Evolutionary conservation across 768 basidiomycete genomes (phyloP).

Genomic region (Lactarius indigo): DNA sequence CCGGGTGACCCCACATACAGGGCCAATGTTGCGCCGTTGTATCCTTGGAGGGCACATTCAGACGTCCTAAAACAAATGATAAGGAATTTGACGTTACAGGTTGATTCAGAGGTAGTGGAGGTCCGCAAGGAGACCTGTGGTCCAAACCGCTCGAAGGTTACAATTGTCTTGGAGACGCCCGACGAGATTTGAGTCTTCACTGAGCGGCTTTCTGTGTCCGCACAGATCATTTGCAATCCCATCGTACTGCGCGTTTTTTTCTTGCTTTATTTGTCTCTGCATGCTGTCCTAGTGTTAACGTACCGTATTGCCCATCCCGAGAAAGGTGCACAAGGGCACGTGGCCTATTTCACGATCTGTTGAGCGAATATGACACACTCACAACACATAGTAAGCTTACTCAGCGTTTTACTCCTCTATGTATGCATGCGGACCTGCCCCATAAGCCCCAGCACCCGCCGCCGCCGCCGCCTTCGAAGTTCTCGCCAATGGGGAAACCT

Average conservation of each 20-base stretch:
- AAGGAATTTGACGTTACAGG: not conserved
- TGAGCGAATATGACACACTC: not conserved
- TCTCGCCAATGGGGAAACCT: constrained; percentile 68
- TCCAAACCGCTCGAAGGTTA: not conserved
- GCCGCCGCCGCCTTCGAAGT: constrained; percentile 62
- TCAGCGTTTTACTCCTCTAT: constrained; percentile 54
- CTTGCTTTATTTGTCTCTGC: not conserved
- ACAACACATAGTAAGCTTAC: not conserved
- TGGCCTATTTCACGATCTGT: not conserved
- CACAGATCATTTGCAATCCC: not conserved
- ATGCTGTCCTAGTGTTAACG: not conserved
- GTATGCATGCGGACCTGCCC: constrained; percentile 84
- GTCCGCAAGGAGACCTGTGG: not conserved
- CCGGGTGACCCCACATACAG: too few species aligned
- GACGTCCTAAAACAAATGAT: not conserved
- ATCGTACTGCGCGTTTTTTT: not conserved
- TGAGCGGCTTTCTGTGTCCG: not conserved
- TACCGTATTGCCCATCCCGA: not conserved
- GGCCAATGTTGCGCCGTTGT: not conserved
- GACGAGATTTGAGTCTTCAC: not conserved
- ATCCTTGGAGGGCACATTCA: not conserved
- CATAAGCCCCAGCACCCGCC: constrained; percentile 83
- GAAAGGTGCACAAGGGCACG: not conserved
- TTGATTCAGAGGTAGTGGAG: not conserved
- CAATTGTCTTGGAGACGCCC: constrained; percentile 3